Evolutionary conservation across 2,329 filamentous ascomycete genomes (phyloP).

Genomic region (Aspergillus spinulosporus): DNA sequence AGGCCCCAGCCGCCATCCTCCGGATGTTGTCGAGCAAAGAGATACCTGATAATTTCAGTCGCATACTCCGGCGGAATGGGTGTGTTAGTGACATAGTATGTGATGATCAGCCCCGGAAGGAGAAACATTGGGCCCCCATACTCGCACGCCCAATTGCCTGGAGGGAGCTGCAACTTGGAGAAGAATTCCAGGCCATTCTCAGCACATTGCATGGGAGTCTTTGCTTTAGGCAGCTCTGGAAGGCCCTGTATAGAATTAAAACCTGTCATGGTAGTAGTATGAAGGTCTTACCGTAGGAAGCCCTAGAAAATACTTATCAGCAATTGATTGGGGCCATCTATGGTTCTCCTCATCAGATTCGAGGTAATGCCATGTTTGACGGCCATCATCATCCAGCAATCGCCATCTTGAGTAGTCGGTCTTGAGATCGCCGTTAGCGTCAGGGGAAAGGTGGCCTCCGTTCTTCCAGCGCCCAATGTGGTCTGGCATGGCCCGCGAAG

Average conservation of each 20-base stretch:
- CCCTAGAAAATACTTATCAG: slow-evolving; percentile 88
- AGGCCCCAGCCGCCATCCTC: slow-evolving; percentile 96
- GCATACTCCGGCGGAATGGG: slow-evolving; percentile 77
- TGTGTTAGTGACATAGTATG: slow-evolving; percentile 87
- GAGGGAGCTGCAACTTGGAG: slow-evolving; percentile 80
- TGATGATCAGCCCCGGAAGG: slow-evolving; percentile 77
- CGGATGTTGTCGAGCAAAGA: slow-evolving; percentile 79
- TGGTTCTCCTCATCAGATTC: slow-evolving; percentile 67
- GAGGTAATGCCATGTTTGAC: slow-evolving; percentile 94
- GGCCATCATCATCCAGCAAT: slow-evolving; percentile 75
- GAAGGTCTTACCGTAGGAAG: slow-evolving; percentile 65
- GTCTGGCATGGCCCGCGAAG: slow-evolving; percentile 23
- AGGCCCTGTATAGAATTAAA: slow-evolving; percentile 58
- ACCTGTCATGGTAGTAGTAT: slow-evolving; percentile 9
- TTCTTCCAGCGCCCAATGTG: slow-evolving; percentile 40
- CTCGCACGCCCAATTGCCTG: slow-evolving; percentile 94
- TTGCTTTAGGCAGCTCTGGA: slow-evolving; percentile 68
- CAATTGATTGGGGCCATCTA: slow-evolving; percentile 79
- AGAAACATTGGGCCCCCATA: slow-evolving; percentile 98
- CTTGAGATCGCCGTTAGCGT: slow-evolving; percentile 46
- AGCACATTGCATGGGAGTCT: slow-evolving; percentile 73
- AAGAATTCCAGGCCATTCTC: slow-evolving; percentile 86
- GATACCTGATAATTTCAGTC: slow-evolving; percentile 88
- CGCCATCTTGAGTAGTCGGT: slow-evolving; percentile 86
- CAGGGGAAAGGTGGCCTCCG: slow-evolving; percentile 34